Base-by-base conservation (phyloP, 805 yeast species). In the Lachancea mirantina region DNA sequence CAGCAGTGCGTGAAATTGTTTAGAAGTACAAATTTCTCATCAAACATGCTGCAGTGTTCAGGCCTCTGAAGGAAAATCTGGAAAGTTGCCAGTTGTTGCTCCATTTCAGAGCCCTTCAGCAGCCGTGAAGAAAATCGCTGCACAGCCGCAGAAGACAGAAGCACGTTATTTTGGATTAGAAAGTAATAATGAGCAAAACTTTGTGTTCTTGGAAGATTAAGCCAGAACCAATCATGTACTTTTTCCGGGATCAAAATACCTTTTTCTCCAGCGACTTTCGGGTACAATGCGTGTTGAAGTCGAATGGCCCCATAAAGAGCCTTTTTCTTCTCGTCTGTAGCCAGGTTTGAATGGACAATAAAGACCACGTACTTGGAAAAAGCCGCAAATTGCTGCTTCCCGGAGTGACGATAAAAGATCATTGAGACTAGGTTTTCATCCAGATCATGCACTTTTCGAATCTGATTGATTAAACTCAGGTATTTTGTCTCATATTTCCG, bases 141-240 rank as follows among this genome's bases (percentile, higher is more conserved):
- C 10, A 40, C 35, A 19, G 38, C 19, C 8, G 43, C 43, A 6
- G 49, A 32, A 5, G 49, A 41, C 7, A 53, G 38, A 14, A 24
- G 25, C 5, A 55, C 41, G 28, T 48, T 38, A 25, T 44, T 46
- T 26, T 49, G 39, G 8, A 57, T 46, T 13, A 55, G 35, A 21
- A 45, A 49, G 20, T 39, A 32, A 29, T 45, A 52, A 32, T 55
- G 60, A 21, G 40, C 34, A 23, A 44, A 47, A 2, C 39, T 35
- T 30, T 45, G 43, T 2, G 41, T 24, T 13, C 30, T 37, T 4
- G 43, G 26, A 11, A 50, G 8, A 22, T 46, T 39, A 2, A 39
- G 30, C 37, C 41, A 44, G 34, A 55, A 52, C 59, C 59, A 56
- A 18, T 38, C 23, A 30, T 56, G 59, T 5, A 53, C 36, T 1